These are phyloP conservation scores for Pterocarpus macrocarpus DNA, from an alignment of 306 rosid genomes.

Conservation along the genomic window DNA sequence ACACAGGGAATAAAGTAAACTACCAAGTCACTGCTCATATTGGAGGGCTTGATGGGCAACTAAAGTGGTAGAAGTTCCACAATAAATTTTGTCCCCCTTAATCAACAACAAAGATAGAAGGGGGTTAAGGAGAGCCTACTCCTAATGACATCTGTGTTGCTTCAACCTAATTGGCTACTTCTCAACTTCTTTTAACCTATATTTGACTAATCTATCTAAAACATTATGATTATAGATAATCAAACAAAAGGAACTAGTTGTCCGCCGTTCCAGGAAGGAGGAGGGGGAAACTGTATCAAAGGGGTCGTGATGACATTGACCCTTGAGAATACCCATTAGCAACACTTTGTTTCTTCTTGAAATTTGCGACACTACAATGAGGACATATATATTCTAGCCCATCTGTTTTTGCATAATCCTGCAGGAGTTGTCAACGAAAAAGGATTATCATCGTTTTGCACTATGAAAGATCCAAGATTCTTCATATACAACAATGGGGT, in stretches of 20 bases:
- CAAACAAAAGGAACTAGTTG: constrained; percentile 37
- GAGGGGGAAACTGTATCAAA: constrained; percentile 62
- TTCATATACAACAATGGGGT: not conserved
- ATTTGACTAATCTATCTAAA: constrained; percentile 50
- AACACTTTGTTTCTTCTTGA: constrained; percentile 87
- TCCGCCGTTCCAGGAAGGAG: constrained; percentile 31
- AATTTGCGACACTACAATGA: constrained; percentile 91
- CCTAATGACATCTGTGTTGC: constrained; percentile 47
- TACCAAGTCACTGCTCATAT: constrained; percentile 44
- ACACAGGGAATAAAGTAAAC: constrained; percentile 30
- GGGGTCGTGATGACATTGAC: constrained; percentile 63
- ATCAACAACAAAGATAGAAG: constrained; percentile 36
- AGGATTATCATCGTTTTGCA: constrained; percentile 20
- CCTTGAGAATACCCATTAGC: constrained; percentile 85
- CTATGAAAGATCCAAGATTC: constrained; percentile 2
- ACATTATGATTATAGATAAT: constrained; percentile 46
- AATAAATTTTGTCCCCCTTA: constrained; percentile 34
- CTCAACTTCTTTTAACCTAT: constrained; percentile 30
- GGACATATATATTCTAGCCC: constrained; percentile 99
- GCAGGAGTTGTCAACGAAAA: constrained; percentile 46
- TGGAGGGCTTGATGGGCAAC: constrained; percentile 33
- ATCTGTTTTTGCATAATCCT: constrained; percentile 99
- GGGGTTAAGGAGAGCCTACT: constrained; percentile 43
- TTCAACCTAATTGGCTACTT: constrained; percentile 45
- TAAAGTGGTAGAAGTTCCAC: constrained; percentile 46